A percentile compares a stretch with the other conserved stretches of the same genome.
Evolutionary conservation across 192 early-diverging fungal species (phyloP).

Genomic region (Entomortierella chlamydospora): DNA sequence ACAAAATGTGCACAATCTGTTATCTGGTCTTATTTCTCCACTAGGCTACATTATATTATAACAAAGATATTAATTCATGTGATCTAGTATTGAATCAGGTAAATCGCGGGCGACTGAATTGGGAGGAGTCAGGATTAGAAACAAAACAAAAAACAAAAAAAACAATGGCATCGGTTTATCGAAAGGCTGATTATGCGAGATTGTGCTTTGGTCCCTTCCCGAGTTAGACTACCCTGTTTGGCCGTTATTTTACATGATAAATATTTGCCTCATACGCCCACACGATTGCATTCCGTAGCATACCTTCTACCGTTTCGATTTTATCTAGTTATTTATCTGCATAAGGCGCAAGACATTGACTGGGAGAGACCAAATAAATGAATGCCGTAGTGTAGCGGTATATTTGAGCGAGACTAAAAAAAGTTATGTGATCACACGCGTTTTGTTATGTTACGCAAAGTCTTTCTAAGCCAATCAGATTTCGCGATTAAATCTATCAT

Average conservation of each 20-base stretch:
- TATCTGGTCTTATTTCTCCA: not conserved
- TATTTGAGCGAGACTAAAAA: not conserved
- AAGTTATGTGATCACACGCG: constrained; percentile 8
- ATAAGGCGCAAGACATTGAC: no score
- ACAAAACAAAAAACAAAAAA: not conserved
- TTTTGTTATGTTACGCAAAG: not conserved
- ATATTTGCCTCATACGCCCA: no score
- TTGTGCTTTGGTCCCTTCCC: constrained; percentile 16
- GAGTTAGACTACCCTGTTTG: no score
- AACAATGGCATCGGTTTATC: not conserved
- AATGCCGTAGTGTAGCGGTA: no score
- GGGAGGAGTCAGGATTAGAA: not conserved
- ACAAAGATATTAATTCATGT: no score
- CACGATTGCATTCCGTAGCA: no score
- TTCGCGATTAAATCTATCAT: not conserved
- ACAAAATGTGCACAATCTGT: not conserved
- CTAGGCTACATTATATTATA: no score
- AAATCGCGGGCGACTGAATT: not conserved
- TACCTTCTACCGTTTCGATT: no score
- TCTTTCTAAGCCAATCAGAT: not conserved
- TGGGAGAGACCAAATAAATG: no score
- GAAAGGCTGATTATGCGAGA: constrained; percentile 34
- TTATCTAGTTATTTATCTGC: no score
- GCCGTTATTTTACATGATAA: no score
- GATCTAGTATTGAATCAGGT: no score